Base-by-base conservation (phyloP, 305 asterid genomes). In the Nicotiana rustica region DNA sequence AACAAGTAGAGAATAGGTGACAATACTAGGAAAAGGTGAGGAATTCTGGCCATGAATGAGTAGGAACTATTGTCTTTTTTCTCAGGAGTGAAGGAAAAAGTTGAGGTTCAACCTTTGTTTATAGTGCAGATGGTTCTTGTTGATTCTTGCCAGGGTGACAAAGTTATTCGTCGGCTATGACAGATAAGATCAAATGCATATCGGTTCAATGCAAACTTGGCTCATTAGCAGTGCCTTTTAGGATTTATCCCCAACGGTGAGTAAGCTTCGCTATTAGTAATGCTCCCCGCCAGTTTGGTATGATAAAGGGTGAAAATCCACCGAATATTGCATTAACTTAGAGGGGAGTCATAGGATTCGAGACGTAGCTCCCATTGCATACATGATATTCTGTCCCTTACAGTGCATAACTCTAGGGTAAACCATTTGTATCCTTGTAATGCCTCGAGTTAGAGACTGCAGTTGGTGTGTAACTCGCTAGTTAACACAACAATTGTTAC, bases 261-360 rank as follows among this genome's bases (percentile, higher is more conserved):
- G 36, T 64, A 64, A 25, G 29, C 38, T 64, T 64, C 69, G 4
- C 7, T 64, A 21, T 25, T 64, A 9, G 67, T 61, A 61, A 19
- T 61, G 33, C 9, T 19, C 33, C 21, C 31, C 25, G 19, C 67
- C 67, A 61, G 4, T 19, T 61, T 61, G 47, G 78, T 33, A 41
- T 18, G 78, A 18, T 33, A 41, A 70, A 70, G 78, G 35, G 78
- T 70, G 78, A 41, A 69, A 38, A 41, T 15, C 12, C 8, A 41
- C 78, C 59, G 47, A 41, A 41, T 18, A 70, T 41, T 25, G 55
- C 59, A 70, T 70, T 18, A 19, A 70, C 29, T 41, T 70, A 41
- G 59, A 18, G 59, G 36, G 44, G 78, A 18, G 78, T 41, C 29
- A 41, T 5, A 10, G 6, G 35, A 18, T 70, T 18, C 78, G 19